Base-by-base conservation (phyloP, 2,329 filamentous ascomycete genomes). In the Beauveria sp. region DNA sequence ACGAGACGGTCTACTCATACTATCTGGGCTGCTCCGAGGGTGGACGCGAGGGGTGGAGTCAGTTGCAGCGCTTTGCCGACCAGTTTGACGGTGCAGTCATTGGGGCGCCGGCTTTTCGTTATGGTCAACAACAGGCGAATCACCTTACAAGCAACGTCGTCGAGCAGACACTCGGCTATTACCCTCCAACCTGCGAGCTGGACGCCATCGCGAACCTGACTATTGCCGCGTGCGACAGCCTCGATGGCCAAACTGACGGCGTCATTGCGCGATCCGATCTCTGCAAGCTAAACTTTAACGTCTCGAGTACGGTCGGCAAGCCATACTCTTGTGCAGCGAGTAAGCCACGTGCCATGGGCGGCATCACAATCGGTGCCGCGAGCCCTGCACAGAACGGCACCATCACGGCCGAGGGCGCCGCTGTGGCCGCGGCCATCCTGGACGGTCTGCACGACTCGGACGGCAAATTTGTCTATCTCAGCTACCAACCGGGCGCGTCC, bases 11-110 rank as follows among this genome's bases (percentile, higher is more conserved):
- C 12, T 80, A 78, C 67, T 72, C 78, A 2, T 83, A 83, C 70
- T 84, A 79, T 65, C 75, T 81, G 64, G 81, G 79, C 3, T 84
- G 81, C 68, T 82, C 79, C 14, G 80, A 83, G 57, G 81, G 81
- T 22, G 81, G 78, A 1, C 73, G 78, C 5, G 77, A 80, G 65
- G 78, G 74, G 16, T 77, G 73, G 74, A 77, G 73, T 61, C 80
- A 82, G 67, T 71, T 80, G 1, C 81, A 84, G 67, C 77, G 79
- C 18, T 83, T 75, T 65, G 77, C 76, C 9, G 74, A 78, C 60
- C 65, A 80, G 66, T 79, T 77, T 61, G 78, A 81, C 63, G 78
- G 79, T 30, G 73, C 74, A 2, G 71, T 76, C 2, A 72, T 75
- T n/a, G 78, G 78, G 8, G 78, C 78, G 0, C 79, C 79, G n/a